Percentiles rank a stretch among this genome's conserved stretches.
phyloP scores from a whole-genome alignment of 805 yeast species.

The Scheffersomyces stipitis region DNA sequence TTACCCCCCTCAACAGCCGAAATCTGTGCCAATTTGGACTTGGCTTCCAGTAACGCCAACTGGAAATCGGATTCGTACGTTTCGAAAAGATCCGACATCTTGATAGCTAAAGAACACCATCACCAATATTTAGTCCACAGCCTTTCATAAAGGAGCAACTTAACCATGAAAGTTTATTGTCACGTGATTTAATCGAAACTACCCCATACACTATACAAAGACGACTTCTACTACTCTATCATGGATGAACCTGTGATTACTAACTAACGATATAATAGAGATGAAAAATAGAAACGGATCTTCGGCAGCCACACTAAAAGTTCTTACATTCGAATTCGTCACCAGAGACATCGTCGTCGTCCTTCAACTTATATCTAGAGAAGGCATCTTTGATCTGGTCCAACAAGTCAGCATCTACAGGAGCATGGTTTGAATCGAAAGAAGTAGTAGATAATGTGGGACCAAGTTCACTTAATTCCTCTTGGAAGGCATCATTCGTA shows the following conservation, averaged over 20 bases:
- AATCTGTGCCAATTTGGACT: conserved; percentile 59
- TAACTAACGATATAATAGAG: no score
- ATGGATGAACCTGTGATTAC: no score
- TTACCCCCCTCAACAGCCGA: conserved; percentile 46
- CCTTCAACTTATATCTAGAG: conserved; percentile 25
- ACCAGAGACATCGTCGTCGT: conserved; percentile 42
- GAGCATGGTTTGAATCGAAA: conserved; percentile 26
- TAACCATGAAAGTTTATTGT: no score
- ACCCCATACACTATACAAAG: no score
- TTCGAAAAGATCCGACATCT: conserved; percentile 54
- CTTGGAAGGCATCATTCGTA: conserved; percentile 13
- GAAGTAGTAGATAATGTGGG: conserved; percentile 24
- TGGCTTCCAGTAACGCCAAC: conserved; percentile 67
- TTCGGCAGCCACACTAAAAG: background rate
- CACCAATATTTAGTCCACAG: no score
- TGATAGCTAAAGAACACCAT: no score
- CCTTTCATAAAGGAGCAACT: no score
- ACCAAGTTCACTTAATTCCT: conserved; percentile 17
- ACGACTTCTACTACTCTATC: no score
- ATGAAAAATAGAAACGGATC: background rate
- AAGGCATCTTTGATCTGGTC: conserved; percentile 38
- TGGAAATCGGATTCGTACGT: conserved; percentile 72
- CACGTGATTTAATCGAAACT: no score
- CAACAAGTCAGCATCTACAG: conserved; percentile 33
- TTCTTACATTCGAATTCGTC: conserved; percentile 52